phyloP scores from a whole-genome alignment of 805 yeast species.

The Hanseniaspora valbyensis region DNA sequence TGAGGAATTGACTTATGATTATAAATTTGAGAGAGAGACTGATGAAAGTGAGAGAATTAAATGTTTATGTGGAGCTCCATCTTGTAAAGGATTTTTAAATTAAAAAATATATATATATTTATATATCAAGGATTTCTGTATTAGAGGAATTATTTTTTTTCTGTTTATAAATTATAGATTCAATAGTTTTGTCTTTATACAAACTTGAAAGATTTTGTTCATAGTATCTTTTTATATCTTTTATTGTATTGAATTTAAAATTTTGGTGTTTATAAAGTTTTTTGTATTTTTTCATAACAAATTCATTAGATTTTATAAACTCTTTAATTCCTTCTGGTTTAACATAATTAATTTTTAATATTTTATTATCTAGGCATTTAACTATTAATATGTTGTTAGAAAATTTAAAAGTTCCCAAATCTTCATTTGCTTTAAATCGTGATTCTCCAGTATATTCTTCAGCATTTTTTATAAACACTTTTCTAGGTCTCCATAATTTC shows the following conservation, averaged over 20 bases:
- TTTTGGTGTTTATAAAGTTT: constrained; percentile 6
- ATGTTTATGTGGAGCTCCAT: constrained; percentile 91
- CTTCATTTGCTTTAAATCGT: neutral
- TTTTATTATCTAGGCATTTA: constrained; percentile 6
- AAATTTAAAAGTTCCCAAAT: neutral
- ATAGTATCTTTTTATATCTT: constrained; percentile 1
- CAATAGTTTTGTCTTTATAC: neutral
- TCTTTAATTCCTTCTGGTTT: neutral
- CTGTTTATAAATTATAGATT: neutral
- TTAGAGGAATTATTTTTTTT: neutral
- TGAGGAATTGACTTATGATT: constrained; percentile 91
- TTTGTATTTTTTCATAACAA: neutral
- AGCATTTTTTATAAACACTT: constrained; percentile 1
- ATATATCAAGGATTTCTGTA: neutral
- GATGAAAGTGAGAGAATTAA: constrained; percentile 79
- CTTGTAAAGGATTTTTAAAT: constrained; percentile 85
- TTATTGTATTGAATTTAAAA: neutral
- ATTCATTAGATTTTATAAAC: neutral
- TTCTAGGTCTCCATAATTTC: constrained; percentile 4
- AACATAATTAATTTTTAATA: neutral
- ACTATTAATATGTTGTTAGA: neutral
- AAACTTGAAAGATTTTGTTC: neutral
- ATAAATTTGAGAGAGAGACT: constrained; percentile 84
- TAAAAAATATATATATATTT: constrained; percentile 24
- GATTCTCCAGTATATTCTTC: neutral